phyloP scores from a whole-genome alignment of 805 yeast genomes.

The Blastobotrys americana region DNA sequence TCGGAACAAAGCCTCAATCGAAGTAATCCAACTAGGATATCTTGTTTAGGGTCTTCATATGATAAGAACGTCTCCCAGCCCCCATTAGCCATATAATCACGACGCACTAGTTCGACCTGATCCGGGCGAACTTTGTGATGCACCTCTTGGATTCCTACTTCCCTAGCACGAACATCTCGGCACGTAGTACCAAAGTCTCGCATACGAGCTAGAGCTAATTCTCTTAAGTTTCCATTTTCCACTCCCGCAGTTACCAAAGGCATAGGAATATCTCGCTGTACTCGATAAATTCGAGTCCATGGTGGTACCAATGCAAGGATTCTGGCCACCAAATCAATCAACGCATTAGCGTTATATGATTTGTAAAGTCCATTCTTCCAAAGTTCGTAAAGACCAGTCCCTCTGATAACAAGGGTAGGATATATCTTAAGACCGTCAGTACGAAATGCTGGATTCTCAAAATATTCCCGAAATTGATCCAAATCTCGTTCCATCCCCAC shows the following conservation, averaged over 20 bases:
- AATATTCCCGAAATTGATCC: slow-evolving; percentile 92
- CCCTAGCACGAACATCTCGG: slow-evolving; percentile 94
- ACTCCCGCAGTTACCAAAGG: slow-evolving; percentile 97
- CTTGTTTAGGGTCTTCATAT: slow-evolving; percentile 95
- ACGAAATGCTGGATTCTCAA: slow-evolving; percentile 93
- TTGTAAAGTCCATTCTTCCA: slow-evolving; percentile 96
- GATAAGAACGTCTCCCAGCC: slow-evolving; percentile 98
- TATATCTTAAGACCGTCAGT: slow-evolving; percentile 94
- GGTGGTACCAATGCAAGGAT: slow-evolving; percentile 96
- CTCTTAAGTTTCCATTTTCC: slow-evolving; percentile 94
- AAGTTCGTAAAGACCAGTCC: slow-evolving; percentile 92
- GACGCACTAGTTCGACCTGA: slow-evolving; percentile 88
- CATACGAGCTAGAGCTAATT: slow-evolving; percentile 94
- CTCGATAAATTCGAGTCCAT: slow-evolving; percentile 98
- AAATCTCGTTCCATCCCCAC: slow-evolving; percentile 98
- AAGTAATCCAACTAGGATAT: slow-evolving; percentile 84
- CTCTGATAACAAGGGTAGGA: slow-evolving; percentile 94
- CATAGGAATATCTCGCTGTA: slow-evolving; percentile 98
- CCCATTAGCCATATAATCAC: slow-evolving; percentile 96
- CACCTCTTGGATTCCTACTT: slow-evolving; percentile 97
- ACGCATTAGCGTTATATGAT: slow-evolving; percentile 89
- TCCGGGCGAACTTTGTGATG: slow-evolving; percentile 96
- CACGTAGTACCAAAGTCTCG: slow-evolving; percentile 95
- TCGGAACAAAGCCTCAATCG: slow-evolving; percentile 84
- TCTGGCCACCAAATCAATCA: slow-evolving; percentile 91